These are phyloP conservation scores for Lecanosticta acicola DNA, from an alignment of 2,329 filamentous ascomycete genomes.

Conservation along the genomic window DNA sequence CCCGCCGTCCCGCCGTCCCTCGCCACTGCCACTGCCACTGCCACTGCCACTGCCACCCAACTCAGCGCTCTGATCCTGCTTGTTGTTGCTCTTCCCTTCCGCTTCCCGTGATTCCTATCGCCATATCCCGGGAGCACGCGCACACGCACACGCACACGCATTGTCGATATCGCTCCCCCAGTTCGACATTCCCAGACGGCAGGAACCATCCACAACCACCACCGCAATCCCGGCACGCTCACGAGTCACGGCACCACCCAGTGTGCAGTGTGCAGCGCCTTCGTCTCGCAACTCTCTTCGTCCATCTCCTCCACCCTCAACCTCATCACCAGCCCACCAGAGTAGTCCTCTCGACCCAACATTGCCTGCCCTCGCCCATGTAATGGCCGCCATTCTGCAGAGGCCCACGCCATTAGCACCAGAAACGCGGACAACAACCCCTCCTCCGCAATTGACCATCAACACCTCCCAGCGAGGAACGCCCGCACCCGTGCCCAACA, in stretches of 20 bases:
- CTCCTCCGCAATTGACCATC: slow-evolving; percentile 53
- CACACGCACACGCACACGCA: not conserved
- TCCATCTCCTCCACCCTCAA: not conserved
- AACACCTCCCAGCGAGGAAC: slow-evolving; percentile 53
- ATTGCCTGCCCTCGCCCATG: slow-evolving; percentile 7
- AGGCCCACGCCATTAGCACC: slow-evolving; percentile 9
- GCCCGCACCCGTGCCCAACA: slow-evolving; percentile 68
- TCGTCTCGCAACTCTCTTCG: no score
- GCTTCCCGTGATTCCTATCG: not conserved
- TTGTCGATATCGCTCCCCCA: not conserved
- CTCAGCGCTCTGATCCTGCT: no score
- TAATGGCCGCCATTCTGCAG: slow-evolving; percentile 12
- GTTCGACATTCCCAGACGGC: not conserved
- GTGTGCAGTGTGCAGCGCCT: no score
- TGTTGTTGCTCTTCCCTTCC: not conserved
- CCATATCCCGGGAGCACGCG: not conserved
- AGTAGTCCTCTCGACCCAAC: not conserved
- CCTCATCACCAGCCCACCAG: not conserved
- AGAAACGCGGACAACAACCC: slow-evolving; percentile 34
- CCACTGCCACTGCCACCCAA: no score
- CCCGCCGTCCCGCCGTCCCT: no score
- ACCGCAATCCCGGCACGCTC: not conserved
- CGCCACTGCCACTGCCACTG: no score
- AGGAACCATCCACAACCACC: not conserved
- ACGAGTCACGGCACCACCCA: slow-evolving; percentile 1